Conservation (phyloP, 192 early-diverging fungal genomes). For the Lunasporangiospora selenospora region DNA sequence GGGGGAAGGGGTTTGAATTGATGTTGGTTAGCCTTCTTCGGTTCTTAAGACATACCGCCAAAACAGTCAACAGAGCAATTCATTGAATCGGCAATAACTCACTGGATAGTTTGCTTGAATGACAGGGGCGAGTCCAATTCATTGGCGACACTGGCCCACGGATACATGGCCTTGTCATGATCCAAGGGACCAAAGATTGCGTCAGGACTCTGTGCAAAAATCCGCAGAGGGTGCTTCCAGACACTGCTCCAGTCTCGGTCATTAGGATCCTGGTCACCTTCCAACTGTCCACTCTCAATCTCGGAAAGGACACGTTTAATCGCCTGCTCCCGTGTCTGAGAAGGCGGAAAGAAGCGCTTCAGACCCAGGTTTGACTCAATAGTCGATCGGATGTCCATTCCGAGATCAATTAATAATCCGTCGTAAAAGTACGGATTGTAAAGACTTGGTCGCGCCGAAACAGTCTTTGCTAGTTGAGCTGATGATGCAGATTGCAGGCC, state of each 20-base stretch:
- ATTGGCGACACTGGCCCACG: conserved; percentile 30
- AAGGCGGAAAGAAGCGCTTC: conserved; percentile 25
- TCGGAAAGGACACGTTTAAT: conserved; percentile 17
- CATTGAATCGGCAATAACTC: too few relatives aligned
- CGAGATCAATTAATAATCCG: conserved; percentile 15
- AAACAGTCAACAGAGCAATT: too few relatives aligned
- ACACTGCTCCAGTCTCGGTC: conserved; percentile 26
- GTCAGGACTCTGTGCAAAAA: conserved; percentile 13
- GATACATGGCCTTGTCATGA: neutral
- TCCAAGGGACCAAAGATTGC: conserved; percentile 18
- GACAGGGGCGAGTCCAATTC: conserved; percentile 15
- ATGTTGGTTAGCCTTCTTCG: too few relatives aligned
- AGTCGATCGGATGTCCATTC: conserved; percentile 10
- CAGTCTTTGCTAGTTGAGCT: neutral
- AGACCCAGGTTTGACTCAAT: conserved; percentile 8
- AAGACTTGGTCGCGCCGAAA: neutral
- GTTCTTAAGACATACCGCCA: too few relatives aligned
- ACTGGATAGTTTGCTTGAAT: conserved; percentile 27
- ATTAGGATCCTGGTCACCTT: conserved; percentile 12
- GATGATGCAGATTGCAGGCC: neutral
- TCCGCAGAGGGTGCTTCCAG: conserved; percentile 19
- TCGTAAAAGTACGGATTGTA: conserved; percentile 39
- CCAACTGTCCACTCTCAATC: conserved; percentile 10
- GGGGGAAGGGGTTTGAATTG: too few relatives aligned
- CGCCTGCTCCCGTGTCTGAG: conserved; percentile 8